Percentiles rank a stretch among this genome's conserved stretches.
These are phyloP conservation scores for Samsoniella hepiali DNA, from an alignment of 2,329 filamentous ascomycete genomes.

Conservation along the genomic window DNA sequence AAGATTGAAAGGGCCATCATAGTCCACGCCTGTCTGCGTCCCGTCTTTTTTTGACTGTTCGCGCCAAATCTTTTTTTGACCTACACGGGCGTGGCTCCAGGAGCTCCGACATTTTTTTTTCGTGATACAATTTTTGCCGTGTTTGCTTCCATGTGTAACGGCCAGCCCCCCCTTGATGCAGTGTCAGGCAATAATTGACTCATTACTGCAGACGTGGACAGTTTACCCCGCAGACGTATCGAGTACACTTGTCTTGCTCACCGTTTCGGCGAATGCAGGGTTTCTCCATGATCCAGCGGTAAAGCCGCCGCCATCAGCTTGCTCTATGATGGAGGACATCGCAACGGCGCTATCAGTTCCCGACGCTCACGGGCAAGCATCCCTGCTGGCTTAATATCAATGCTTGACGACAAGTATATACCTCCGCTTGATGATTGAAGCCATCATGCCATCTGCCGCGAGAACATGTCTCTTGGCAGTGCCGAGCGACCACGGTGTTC, in stretches of 20 bases:
- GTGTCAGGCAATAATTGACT: background rate
- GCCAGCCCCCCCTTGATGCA: background rate
- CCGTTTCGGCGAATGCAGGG: background rate
- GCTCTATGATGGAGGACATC: background rate
- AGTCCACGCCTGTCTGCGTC: constrained; percentile 46
- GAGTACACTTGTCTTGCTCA: background rate
- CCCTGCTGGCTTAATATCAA: background rate
- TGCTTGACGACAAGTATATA: background rate
- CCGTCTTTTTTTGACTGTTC: background rate
- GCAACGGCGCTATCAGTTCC: background rate
- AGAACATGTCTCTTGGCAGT: background rate
- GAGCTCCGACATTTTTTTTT: constrained; percentile 42
- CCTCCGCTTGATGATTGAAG: background rate
- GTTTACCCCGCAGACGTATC: background rate
- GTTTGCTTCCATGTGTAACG: background rate
- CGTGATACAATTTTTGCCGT: background rate
- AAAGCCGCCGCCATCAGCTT: background rate
- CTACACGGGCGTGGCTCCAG: constrained; percentile 51
- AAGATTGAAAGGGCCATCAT: constrained; percentile 51
- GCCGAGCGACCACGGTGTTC: background rate
- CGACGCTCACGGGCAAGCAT: background rate
- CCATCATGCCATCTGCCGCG: background rate
- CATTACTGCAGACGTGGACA: background rate
- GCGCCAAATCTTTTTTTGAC: constrained; percentile 20
- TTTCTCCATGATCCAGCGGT: background rate